Evolutionary conservation across 805 yeast species (phyloP).

Genomic region (Metschnikowia kofuensis): DNA sequence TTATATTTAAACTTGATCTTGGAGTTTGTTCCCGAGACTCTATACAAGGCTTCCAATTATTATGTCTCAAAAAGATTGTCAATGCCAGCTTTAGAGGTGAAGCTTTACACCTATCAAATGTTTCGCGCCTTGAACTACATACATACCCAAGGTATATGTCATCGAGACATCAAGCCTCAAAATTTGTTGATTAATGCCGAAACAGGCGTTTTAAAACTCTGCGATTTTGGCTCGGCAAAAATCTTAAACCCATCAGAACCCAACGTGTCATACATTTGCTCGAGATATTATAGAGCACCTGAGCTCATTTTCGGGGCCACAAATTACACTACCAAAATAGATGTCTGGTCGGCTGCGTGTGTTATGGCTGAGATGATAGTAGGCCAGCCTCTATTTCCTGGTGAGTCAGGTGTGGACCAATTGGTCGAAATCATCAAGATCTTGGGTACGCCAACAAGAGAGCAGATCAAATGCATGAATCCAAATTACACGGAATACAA

Average conservation of each 20-base stretch:
- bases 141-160: conserved; percentile 80
- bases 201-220: conserved; percentile 80
- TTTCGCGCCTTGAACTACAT: conserved; percentile 76
- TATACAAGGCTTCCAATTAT: conserved; percentile 86
- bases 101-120: conserved; percentile 77
- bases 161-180: conserved; percentile 90
- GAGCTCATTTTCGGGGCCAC: conserved; percentile 97
- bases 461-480: conserved; percentile 91
- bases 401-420: conserved; percentile 97
- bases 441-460: conserved; percentile 91
- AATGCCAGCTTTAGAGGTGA: conserved; percentile 89
- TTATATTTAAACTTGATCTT: conserved; percentile 84
- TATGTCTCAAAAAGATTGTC: conserved; percentile 66
- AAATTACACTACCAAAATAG: conserved; percentile 93
- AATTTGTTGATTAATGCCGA: conserved; percentile 83
- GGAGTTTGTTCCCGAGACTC: conserved; percentile 94
- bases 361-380: conserved; percentile 95
- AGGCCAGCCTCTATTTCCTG: conserved; percentile 97
- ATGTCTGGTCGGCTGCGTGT: conserved; percentile 97
- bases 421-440: conserved; percentile 94
- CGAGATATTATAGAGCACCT: conserved; percentile 96
- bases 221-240: conserved; percentile 97
- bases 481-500: conserved; percentile 97
- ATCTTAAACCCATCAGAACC: conserved; percentile 87
- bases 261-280: conserved; percentile 93